Base-by-base conservation (phyloP, 2,329 filamentous ascomycete species). In the Conoideocrella luteorostrata region DNA sequence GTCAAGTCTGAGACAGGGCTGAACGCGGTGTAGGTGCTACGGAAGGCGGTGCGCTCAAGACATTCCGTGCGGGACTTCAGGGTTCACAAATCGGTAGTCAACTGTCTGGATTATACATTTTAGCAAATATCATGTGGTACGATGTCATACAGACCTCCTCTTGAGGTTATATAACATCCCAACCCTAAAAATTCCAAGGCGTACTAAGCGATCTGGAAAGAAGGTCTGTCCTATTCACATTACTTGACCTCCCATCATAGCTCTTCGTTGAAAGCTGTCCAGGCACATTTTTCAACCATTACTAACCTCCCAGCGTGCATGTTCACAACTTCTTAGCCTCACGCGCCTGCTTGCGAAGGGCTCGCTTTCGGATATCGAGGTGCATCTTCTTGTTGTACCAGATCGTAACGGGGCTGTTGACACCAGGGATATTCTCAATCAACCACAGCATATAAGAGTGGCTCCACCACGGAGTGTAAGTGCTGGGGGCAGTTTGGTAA, bases 401-500 rank as follows among this genome's bases (percentile, higher is more conserved):
- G 32, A 79, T 68, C 10, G 65, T 69, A 18, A 75, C 37, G 12
- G 61, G 59, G 55, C 68, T 70, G 40, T 70, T 74, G 18, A 69
- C 65, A 5, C 77, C 77, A 24, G 75, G 57, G 1, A 76, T 71
- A 51, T 68, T 79, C 62, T 80, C 77, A 28, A 96, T 71, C 45
- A 80, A 78, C 84, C 87, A 96, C 51, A 91, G 83, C 81, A 96
- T 86, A 43, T 94, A 61, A 0, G 84, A 88, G 65, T 98, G 93
- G 52, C 78, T 86, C 90, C 90, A 97, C 71, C 84, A 96, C 1
- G 93, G 94, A 3, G 89, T 94, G 57, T 88, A 91, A 28, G 87
- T 95, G 66, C 85, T 84, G 5, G 85, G 80, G 45, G 88, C 85
- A 11, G 78, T 77, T 60, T 94, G 87, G 54, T 86, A 87, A 39